Evolutionary conservation across 2,329 filamentous ascomycete species (phyloP), one percentile per base, ranked within the genome.

Genomic region (Calonectria pteridis): DNA sequence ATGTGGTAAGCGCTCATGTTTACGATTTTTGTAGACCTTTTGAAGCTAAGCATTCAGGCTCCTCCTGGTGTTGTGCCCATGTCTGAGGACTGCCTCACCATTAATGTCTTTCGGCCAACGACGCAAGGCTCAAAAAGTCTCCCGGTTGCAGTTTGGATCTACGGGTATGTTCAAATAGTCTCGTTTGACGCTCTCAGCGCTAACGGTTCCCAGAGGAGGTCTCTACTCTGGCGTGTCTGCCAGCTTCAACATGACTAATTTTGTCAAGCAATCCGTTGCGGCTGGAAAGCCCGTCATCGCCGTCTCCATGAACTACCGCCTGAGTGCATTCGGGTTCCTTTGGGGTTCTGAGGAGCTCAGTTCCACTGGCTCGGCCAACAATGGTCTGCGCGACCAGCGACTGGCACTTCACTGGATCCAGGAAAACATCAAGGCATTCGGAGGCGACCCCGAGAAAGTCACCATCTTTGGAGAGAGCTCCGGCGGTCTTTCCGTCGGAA

Each of bases 311-410:
- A 67, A 67, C 33, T 67, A 67, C 11, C 64, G 49, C 7, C 64
- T 67, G 4, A 67, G 49, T n/a, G 64, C 49, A 14, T 67, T 67
- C 16, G 64, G 64, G 2, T 67, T 67, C 13, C 49, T 55, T 43
- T 67, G 64, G 64, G 64, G 64, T 5, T 55, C 64, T 4, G 31
- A 31, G 13, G 64, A 67, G 26, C 64, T 67, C 14, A 67, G 43
- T 9, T 33, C 64, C 5, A 67, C 33, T 1, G 65, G 65, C 4
- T 67, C 65, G n/a, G 35, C 50, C 6, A 67, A 67, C 7, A 46
- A 55, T 20, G 65, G 65, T 4, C 50, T 67, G 10, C 65, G 50
- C n/a, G 65, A 67, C 26, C 65, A 67, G 50, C 50, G 65, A 40
- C 31, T 67, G 28, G 65, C 65, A 6, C 65, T 58, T 29, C 65